phyloP scores from a whole-genome alignment of 1,139 yeast genomes.

The Pichia sp. region DNA sequence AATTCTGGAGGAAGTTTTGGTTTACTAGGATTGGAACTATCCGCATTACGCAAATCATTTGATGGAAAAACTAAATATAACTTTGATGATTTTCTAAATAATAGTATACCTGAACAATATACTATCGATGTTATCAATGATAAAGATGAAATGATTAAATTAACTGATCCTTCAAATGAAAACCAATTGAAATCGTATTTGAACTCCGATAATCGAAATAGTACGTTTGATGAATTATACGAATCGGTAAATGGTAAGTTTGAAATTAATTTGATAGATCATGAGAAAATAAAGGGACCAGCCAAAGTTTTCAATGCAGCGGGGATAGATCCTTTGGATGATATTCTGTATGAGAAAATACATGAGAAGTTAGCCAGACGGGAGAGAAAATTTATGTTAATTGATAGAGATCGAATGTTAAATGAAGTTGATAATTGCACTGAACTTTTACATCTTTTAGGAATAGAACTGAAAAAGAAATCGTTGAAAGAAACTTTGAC shows the following conservation, averaged over 20 bases:
- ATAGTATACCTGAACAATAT: conserved; percentile 22
- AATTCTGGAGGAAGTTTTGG: conserved; percentile 4
- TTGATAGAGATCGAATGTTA: conserved; percentile 37
- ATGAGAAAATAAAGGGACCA: conserved; percentile 8
- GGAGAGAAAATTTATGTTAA: conserved; percentile 40
- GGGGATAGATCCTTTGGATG: conserved; percentile 22
- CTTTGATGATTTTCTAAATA: conserved; percentile 24
- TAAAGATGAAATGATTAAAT: conserved; percentile 2
- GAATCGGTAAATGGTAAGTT: conserved; percentile 6
- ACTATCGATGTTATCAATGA: conserved; percentile 18
- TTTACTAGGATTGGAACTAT: conserved; percentile 7
- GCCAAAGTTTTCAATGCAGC: neutral
- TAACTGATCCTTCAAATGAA: neutral
- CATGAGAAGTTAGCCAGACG: conserved; percentile 44
- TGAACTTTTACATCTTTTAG: conserved; percentile 25
- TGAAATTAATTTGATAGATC: conserved; percentile 13
- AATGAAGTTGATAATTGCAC: conserved; percentile 38
- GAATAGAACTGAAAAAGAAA: conserved; percentile 16
- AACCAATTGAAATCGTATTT: conserved; percentile 2
- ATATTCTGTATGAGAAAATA: conserved; percentile 13
- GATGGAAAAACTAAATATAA: conserved; percentile 18
- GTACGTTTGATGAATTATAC: conserved; percentile 13
- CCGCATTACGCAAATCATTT: conserved; percentile 8
- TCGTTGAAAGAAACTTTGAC: conserved; percentile 8
- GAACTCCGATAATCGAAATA: neutral